Evolutionary conservation across 2,329 filamentous ascomycete species (phyloP), one percentile per base, ranked within the genome.

Genomic region (Blastomyces percursus): DNA sequence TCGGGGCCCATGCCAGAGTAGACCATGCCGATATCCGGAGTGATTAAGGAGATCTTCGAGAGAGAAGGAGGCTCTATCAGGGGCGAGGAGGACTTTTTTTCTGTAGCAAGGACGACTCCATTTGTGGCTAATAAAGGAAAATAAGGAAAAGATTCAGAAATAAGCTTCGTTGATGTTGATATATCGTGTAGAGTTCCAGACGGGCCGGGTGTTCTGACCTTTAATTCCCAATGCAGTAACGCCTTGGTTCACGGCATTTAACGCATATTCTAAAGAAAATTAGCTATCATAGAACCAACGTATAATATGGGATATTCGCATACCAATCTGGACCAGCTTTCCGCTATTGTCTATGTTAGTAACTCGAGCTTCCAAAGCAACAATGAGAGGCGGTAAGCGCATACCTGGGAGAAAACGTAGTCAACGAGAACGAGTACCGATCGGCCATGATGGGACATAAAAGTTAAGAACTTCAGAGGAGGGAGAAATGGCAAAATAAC

Each of bases 1-100:
- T 99, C 94, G 64, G 94, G 94, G 38, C 94, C 93, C 94, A 99
- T 99, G 75, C 94, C 94, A 60, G 91, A 92, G 81, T 99, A 99
- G 72, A 99, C 94, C 90, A 97, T 96, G 76, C 94, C 94, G 77
- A 99, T 97, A 83, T 99, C 94, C 72, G 94, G 94, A 57, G 94
- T 99, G 80, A 99, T 92, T 76, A 95, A 86, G 76, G 91, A 96
- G 81, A 99, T 90, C 83, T 99, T 99, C 72, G 92, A 94, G 68
- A 96, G 87, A 50, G 94, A 97, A 71, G 89, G 86, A 71, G 94
- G 88, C 75, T 99, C 94, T 81, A 96, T 93, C 72, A 99, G 89
- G 61, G 94, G 92, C 59, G 94, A 96, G 46, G 93, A 96, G 54
- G 93, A 96, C 80, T 99, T 99, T 86, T 99, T 99, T 81, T 99